Conservation (phyloP, 768 basidiomycete species). For the Suillus weaverae region DNA sequence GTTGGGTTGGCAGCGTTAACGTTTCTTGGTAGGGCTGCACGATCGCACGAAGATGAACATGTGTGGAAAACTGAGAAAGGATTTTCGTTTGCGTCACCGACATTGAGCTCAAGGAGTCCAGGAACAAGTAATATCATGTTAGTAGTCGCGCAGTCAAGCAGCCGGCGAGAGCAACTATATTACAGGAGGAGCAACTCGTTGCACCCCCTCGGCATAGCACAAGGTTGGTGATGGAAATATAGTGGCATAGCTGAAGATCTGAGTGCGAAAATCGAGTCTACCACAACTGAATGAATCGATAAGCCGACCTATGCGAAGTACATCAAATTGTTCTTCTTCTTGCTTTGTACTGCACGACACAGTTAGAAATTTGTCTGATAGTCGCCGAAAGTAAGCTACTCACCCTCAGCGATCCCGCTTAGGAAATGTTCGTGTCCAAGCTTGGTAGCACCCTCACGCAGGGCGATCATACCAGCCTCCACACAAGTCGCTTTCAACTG, state of each 20-base stretch:
- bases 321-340: conserved; percentile 99
- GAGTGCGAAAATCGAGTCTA: neutral
- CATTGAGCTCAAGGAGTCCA: neutral
- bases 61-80: neutral
- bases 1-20: neutral
- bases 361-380: conserved; percentile 17
- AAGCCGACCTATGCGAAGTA: conserved; percentile 71
- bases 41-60: neutral
- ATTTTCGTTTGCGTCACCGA: neutral
- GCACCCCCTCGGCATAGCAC: neutral
- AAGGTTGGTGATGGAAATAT: neutral
- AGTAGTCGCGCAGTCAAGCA: neutral
- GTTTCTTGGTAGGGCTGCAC: neutral
- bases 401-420: conserved; percentile 86
- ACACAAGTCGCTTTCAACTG: conserved; percentile 98
- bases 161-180: neutral
- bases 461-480: conserved; percentile 98
- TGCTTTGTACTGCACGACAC: conserved; percentile 79
- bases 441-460: conserved; percentile 88
- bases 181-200: neutral
- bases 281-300: neutral
- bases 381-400: conserved; percentile 20
- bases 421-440: conserved; percentile 95
- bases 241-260: neutral
- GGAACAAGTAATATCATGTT: neutral